Percentiles rank a stretch among this genome's conserved stretches.
phyloP scores from a whole-genome alignment of 2,329 filamentous ascomycete species.

The Pseudogymnoascus sp. region DNA sequence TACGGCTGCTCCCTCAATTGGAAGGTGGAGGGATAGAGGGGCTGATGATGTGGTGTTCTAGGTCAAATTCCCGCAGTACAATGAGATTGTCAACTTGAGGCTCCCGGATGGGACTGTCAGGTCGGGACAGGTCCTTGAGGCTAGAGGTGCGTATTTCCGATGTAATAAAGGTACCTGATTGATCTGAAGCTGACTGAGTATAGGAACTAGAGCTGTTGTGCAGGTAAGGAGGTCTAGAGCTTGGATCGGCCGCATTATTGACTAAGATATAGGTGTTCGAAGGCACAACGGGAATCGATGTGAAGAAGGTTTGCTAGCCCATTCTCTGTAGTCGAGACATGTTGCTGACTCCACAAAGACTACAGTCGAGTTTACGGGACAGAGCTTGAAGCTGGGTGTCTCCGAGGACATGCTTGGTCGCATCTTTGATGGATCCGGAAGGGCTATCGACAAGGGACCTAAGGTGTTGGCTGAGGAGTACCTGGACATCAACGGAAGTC shows the following conservation, averaged over 20 bases:
- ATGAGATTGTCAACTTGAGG: slow-evolving; percentile 94
- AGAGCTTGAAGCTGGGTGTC: slow-evolving; percentile 96
- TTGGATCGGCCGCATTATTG: slow-evolving; percentile 19
- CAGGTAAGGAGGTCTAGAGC: slow-evolving; percentile 53
- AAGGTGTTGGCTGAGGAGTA: slow-evolving; percentile 98
- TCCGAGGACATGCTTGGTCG: slow-evolving; percentile 99
- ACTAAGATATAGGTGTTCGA: slow-evolving; percentile 71
- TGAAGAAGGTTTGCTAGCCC: slow-evolving; percentile 70
- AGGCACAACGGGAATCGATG: slow-evolving; percentile 93
- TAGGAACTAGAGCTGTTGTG: slow-evolving; percentile 87
- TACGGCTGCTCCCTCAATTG: slow-evolving; percentile 28
- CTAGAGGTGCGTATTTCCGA: slow-evolving; percentile 59
- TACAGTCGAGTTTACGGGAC: slow-evolving; percentile 92
- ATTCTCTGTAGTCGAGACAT: neutral
- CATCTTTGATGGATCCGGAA: slow-evolving; percentile 96
- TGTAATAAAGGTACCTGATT: neutral
- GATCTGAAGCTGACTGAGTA: slow-evolving; percentile 14
- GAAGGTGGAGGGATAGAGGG: neutral
- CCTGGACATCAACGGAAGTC: slow-evolving; percentile 96
- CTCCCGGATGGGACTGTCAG: slow-evolving; percentile 90
- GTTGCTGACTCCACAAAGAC: slow-evolving; percentile 48
- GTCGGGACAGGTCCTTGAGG: slow-evolving; percentile 93
- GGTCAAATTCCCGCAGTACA: slow-evolving; percentile 97
- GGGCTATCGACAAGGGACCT: slow-evolving; percentile 96
- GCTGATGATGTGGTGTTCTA: slow-evolving; percentile 30